A percentile compares a stretch with the other conserved stretches of the same genome.
Evolutionary conservation across 352 stramenopile species (phyloP).

Genomic region (Blastocystis sp.): DNA sequence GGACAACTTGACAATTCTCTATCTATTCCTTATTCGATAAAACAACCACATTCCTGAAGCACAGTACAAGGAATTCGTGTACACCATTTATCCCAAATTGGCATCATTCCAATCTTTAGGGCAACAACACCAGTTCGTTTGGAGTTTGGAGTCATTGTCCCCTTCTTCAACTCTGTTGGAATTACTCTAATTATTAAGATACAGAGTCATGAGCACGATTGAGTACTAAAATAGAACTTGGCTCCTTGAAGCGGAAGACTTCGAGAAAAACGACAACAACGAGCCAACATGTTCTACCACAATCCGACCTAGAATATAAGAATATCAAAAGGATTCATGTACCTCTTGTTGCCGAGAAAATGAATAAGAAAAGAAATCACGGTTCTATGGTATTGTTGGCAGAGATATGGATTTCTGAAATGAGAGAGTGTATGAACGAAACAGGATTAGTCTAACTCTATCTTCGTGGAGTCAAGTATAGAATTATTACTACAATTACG

Average conservation of each 20-base stretch:
- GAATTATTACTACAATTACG: too few relatives aligned
- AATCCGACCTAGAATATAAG: background rate
- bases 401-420: too few relatives aligned
- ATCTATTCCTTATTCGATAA: slow-evolving; percentile 70
- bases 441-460: too few relatives aligned
- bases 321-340: background rate
- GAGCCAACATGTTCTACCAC: background rate
- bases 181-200: background rate
- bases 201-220: background rate
- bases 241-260: background rate
- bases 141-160: slow-evolving; percentile 70
- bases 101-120: slow-evolving; percentile 97
- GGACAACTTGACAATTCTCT: slow-evolving; percentile 83
- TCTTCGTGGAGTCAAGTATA: too few relatives aligned
- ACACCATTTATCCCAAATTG: slow-evolving; percentile 93
- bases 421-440: too few relatives aligned
- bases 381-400: background rate
- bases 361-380: background rate
- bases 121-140: slow-evolving; percentile 79
- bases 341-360: background rate
- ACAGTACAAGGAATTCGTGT: slow-evolving; percentile 90
- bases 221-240: background rate
- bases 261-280: background rate
- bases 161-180: background rate
- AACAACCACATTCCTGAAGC: slow-evolving; percentile 69